A percentile compares a stretch with the other conserved stretches of the same genome.
These are phyloP conservation scores for Quercus lobata DNA, from an alignment of 331 rosid species.

Conservation along the genomic window DNA sequence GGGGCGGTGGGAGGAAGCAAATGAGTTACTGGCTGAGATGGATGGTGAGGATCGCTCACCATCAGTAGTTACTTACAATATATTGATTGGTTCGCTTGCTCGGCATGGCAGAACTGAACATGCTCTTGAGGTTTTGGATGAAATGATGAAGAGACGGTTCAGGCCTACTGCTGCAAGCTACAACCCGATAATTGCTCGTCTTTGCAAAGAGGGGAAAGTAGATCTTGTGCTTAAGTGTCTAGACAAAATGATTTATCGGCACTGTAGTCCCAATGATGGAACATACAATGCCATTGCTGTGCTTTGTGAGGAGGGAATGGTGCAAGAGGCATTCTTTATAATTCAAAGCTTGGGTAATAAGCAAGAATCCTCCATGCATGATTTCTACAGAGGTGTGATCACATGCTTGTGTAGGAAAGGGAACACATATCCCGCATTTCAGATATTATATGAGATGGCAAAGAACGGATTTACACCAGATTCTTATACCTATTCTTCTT, in stretches of 20 bases:
- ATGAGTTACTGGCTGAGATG: constrained; percentile 75
- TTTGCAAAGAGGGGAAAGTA: constrained; percentile 71
- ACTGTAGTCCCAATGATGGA: constrained; percentile 65
- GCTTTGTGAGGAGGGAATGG: constrained; percentile 70
- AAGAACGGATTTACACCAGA: constrained; percentile 72
- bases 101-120: constrained; percentile 66
- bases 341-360: constrained; percentile 61
- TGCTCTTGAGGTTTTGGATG: constrained; percentile 76
- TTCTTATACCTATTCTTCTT: constrained; percentile 70
- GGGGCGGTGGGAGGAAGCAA: constrained; percentile 86
- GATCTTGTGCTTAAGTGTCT: constrained; percentile 62
- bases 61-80: constrained; percentile 70
- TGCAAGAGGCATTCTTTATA: constrained; percentile 65
- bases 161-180: constrained; percentile 76
- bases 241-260: constrained; percentile 60
- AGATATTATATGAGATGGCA: constrained; percentile 79
- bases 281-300: constrained; percentile 75
- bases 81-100: constrained; percentile 73
- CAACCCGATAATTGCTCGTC: constrained; percentile 69
- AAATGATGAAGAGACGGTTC: constrained; percentile 58
- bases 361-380: constrained; percentile 41
- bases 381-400: constrained; percentile 57
- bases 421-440: constrained; percentile 81
- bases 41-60: constrained; percentile 53
- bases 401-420: constrained; percentile 78